Conservation (phyloP, 2,329 filamentous ascomycete genomes). For the Fusarium camptoceras region DNA sequence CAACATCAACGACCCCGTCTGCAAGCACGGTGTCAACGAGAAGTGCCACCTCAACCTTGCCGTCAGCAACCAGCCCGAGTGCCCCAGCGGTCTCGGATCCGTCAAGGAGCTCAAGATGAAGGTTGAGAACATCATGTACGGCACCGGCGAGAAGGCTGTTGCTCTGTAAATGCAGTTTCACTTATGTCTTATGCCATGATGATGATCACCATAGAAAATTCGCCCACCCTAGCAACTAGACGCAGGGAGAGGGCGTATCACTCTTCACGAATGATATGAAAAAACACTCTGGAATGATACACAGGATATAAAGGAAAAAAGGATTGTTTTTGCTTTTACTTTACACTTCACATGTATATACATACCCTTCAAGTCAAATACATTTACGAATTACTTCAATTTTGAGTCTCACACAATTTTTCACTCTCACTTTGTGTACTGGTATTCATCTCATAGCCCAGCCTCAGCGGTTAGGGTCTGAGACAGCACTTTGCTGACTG, state of each 20-base stretch:
- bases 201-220: constrained; percentile 43
- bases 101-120: constrained; percentile 45
- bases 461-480: background rate
- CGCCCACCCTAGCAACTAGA: constrained; percentile 32
- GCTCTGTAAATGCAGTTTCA: constrained; percentile 34
- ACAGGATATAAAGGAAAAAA: constrained; percentile 40
- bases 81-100: constrained; percentile 59
- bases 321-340: constrained; percentile 25
- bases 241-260: constrained; percentile 28
- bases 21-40: constrained; percentile 64
- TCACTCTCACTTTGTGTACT: background rate
- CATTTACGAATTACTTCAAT: constrained; percentile 5
- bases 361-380: constrained; percentile 17
- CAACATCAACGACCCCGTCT: constrained; percentile 65
- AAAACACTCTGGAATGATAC: constrained; percentile 32
- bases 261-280: constrained; percentile 42
- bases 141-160: constrained; percentile 55
- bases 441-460: background rate
- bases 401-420: background rate
- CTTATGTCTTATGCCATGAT: constrained; percentile 25
- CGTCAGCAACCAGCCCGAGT: constrained; percentile 63
- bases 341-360: constrained; percentile 40
- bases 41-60: constrained; percentile 61
- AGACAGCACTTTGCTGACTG: constrained; percentile 9
- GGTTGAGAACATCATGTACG: constrained; percentile 66